Evolutionary conservation across 1,284 basidiomycete species (phyloP), one percentile per base, ranked within the genome.

Genomic region (Heliocybe sulcata): DNA sequence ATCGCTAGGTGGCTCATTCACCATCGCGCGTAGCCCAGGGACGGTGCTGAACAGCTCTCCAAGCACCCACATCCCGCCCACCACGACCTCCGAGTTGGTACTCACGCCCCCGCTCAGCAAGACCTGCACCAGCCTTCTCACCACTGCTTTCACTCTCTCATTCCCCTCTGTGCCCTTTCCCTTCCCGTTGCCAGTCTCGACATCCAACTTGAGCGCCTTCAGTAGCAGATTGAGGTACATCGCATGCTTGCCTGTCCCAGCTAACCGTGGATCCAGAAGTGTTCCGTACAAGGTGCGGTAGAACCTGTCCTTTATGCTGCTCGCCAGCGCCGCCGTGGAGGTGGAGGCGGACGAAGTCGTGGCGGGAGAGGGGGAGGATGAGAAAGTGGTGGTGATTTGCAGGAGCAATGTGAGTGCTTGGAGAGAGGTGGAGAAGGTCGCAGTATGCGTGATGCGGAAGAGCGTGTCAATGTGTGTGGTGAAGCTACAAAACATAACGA

Each of bases 171-270:
- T 86, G 8, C 90, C 81, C 20, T 94, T 79, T 55, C 81, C 81
- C 0, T 69, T 60, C 53, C 83, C 83, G n/a, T n/a, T n/a, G n/a
- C n/a, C n/a, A n/a, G n/a, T n/a, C n/a, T n/a, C n/a, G 11, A 69
- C 69, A 65, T 98, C 96, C 2, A 78, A 79, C 70, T 97, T 97
- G 62, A 98, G 73, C 16, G 92, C 87, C 67, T 94, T 96, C 82
- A 97, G 96, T 20, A 98, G 71, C 20, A 99, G 73, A 68, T 99
- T 99, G 60, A 99, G 81, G 69, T 98, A 99, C 87, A 99, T 92
- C 8, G 95, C 93, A 69, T 98, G 94, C 68, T 99, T 98, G 27
- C 90, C 92, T 16, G 94, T 94, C 1, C 79, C 78, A 16, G 85
- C 78, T 3, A 99, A 78, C 11, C 97, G 85, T 0, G 77, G 74